These are phyloP conservation scores for Dunaliella primolecta DNA, from an alignment of 139 green algal species.

Conservation along the genomic window DNA sequence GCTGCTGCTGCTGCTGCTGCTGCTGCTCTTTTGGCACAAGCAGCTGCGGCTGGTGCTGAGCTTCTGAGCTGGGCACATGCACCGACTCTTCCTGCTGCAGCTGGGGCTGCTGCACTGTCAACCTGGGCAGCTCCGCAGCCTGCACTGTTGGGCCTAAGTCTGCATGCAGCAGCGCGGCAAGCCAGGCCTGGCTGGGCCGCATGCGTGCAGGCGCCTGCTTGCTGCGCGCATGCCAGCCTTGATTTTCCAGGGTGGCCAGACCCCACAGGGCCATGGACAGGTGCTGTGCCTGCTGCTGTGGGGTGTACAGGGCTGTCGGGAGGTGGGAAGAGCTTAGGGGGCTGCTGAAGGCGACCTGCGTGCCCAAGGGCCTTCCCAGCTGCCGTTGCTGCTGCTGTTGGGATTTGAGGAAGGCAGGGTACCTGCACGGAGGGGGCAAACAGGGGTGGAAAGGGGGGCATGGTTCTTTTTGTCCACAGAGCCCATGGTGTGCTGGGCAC, in stretches of 20 bases:
- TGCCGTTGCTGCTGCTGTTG: background rate
- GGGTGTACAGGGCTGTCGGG: background rate
- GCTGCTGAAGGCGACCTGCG: too few species aligned
- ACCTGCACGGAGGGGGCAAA: too few species aligned
- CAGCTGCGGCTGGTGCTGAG: too few species aligned
- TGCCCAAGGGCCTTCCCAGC: too few species aligned
- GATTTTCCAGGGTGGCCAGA: background rate
- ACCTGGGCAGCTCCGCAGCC: too few species aligned
- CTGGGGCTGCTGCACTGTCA: too few species aligned
- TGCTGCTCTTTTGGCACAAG: background rate
- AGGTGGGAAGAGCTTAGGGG: background rate
- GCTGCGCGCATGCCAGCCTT: background rate
- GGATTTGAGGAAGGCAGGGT: background rate
- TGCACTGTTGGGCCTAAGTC: too few species aligned
- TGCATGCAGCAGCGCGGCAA: background rate
- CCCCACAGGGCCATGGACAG: background rate
- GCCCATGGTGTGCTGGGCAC: too few species aligned
- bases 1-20: background rate
- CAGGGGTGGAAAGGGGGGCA: too few species aligned
- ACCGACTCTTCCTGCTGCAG: too few species aligned
- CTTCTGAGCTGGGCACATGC: too few species aligned
- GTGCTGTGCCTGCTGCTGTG: background rate
- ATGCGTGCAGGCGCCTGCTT: background rate
- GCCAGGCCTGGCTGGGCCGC: background rate
- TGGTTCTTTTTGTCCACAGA: too few species aligned